Conservation (phyloP, 495 filamentous ascomycete genomes). For the Penicillium steckii region DNA sequence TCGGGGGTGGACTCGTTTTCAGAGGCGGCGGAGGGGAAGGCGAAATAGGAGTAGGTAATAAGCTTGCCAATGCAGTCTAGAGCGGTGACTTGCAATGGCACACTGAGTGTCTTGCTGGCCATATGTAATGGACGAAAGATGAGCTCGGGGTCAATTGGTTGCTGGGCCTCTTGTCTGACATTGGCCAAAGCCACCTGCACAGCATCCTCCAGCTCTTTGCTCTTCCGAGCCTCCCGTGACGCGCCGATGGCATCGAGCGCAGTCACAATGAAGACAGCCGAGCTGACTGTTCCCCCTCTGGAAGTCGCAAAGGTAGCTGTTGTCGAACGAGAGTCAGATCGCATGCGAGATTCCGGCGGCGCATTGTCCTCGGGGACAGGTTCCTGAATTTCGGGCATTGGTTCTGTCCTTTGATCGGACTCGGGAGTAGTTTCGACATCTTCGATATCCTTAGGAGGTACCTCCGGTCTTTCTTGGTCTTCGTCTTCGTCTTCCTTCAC, state of each 20-base stretch:
- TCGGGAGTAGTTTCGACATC: slow-evolving; percentile 9
- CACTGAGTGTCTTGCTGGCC: slow-evolving; percentile 80
- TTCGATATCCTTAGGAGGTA: slow-evolving; percentile 23
- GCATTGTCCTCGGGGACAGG: slow-evolving; percentile 29
- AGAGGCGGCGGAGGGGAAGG: slow-evolving; percentile 59
- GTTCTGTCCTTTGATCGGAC: slow-evolving; percentile 8
- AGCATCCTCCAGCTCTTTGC: slow-evolving; percentile 75
- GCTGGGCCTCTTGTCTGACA: slow-evolving; percentile 73
- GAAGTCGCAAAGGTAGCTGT: slow-evolving; percentile 51
- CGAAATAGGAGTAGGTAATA: slow-evolving; percentile 97
- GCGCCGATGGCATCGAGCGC: slow-evolving; percentile 87
- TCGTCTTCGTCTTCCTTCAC: background rate
- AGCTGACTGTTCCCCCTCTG: slow-evolving; percentile 69
- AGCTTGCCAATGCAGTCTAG: slow-evolving; percentile 98
- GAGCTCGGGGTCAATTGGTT: slow-evolving; percentile 75
- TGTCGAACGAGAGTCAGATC: slow-evolving; percentile 61
- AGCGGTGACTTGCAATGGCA: slow-evolving; percentile 81
- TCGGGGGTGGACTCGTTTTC: slow-evolving; percentile 46
- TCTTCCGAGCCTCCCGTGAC: slow-evolving; percentile 81
- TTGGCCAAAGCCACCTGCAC: slow-evolving; percentile 77
- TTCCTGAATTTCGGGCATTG: slow-evolving; percentile 23
- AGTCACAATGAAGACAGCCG: slow-evolving; percentile 89
- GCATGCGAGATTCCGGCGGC: slow-evolving; percentile 32
- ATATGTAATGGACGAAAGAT: slow-evolving; percentile 89
- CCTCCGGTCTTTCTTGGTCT: slow-evolving; percentile 18